Percentiles rank a stretch among this genome's conserved stretches.
These are phyloP conservation scores for Botrytis tulipae DNA, from an alignment of 2,329 filamentous ascomycete genomes.

Conservation along the genomic window DNA sequence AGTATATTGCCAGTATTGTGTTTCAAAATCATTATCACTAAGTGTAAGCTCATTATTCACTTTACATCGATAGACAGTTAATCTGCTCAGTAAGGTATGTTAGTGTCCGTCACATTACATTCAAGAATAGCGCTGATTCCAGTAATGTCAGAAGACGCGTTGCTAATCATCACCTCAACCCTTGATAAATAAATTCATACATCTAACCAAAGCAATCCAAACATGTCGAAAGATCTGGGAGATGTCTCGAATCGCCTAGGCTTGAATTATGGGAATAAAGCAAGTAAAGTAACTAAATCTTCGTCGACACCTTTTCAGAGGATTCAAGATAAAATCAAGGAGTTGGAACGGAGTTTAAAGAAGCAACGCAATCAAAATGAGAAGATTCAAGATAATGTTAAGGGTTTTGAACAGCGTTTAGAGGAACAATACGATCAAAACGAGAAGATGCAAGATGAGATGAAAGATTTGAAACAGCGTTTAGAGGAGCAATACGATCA, in stretches of 20 bases:
- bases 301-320: neutral
- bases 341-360: rapidly evolving
- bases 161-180: neutral
- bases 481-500: neutral
- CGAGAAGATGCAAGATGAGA: neutral
- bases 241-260: neutral
- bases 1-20: neutral
- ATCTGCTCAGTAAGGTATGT: neutral
- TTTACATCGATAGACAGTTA: neutral
- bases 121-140: neutral
- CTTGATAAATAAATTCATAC: neutral
- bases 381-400: neutral
- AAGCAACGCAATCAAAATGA: neutral
- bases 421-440: neutral
- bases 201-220: neutral
- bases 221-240: neutral
- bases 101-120: neutral
- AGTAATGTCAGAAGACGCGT: neutral
- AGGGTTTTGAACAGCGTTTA: neutral
- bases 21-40: neutral
- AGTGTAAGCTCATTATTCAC: neutral
- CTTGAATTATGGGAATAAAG: neutral
- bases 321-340: neutral
- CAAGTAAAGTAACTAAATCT: neutral
- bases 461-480: neutral